phyloP scores from a whole-genome alignment of 352 stramenopile genomes.

The Phytophthora ramorum region DNA sequence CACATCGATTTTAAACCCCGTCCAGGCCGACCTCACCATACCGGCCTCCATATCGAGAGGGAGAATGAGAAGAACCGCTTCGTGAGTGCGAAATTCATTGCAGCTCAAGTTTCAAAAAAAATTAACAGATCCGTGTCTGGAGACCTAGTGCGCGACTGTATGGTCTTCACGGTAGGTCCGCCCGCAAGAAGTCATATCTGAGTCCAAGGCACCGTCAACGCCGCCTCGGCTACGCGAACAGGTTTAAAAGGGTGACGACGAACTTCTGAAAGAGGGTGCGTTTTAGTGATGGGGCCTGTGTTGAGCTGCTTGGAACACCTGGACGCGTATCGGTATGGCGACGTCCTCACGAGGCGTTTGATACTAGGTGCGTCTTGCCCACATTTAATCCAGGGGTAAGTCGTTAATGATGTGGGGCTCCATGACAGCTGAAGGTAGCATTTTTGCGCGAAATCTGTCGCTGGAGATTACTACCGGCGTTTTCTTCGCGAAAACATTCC shows the following conservation, averaged over 20 bases:
- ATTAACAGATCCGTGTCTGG: too few relatives aligned
- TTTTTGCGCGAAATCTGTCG: constrained; percentile 8
- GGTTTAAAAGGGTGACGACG: background rate
- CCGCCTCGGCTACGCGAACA: background rate
- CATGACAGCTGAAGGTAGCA: background rate
- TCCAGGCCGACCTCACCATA: background rate
- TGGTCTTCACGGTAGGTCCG: too few relatives aligned
- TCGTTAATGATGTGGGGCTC: background rate
- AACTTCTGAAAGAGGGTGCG: background rate
- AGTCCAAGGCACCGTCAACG: background rate
- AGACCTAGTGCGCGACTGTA: too few relatives aligned
- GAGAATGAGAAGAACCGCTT: background rate
- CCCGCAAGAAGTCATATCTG: too few relatives aligned
- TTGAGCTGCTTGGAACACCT: constrained; percentile 1
- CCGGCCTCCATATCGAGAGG: background rate
- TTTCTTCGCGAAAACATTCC: background rate
- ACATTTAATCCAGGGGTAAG: constrained; percentile 10
- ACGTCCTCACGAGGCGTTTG: background rate
- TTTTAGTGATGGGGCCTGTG: background rate
- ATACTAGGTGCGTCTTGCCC: constrained; percentile 1
- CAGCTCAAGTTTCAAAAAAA: too few relatives aligned
- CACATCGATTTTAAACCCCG: background rate
- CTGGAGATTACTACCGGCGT: constrained; percentile 7
- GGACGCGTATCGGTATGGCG: constrained; percentile 5
- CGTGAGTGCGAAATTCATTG: too few relatives aligned